These are phyloP conservation scores for Peronosclerospora sorghi DNA, from an alignment of 352 stramenopile species.

Conservation along the genomic window DNA sequence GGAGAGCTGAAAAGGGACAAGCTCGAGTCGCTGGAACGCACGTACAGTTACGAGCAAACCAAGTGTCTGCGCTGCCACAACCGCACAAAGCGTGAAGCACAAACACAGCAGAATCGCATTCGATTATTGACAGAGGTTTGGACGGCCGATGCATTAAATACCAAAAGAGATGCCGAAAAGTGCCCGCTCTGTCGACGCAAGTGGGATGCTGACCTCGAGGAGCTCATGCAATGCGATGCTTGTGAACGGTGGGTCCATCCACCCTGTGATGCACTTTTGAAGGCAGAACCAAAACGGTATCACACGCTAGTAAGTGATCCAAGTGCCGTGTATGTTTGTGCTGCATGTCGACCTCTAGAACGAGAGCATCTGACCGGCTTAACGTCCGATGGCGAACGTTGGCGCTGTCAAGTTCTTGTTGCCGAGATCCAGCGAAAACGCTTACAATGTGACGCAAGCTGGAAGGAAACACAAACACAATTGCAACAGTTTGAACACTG, in stretches of 20 bases:
- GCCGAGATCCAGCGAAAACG: conserved; percentile 63
- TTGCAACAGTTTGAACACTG: conserved; percentile 45
- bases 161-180: conserved; percentile 54
- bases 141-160: conserved; percentile 32
- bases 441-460: conserved; percentile 42
- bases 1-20: conserved; percentile 19
- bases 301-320: conserved; percentile 51
- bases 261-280: conserved; percentile 56
- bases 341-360: conserved; percentile 47
- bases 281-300: conserved; percentile 46
- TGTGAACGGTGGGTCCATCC: conserved; percentile 80
- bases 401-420: conserved; percentile 61
- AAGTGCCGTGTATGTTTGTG: conserved; percentile 66
- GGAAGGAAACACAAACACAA: conserved; percentile 55
- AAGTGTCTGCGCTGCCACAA: conserved; percentile 55
- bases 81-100: conserved; percentile 37
- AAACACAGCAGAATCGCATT: conserved; percentile 34
- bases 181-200: conserved; percentile 67
- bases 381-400: conserved; percentile 24
- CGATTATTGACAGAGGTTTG: conserved; percentile 52
- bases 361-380: conserved; percentile 31
- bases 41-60: conserved; percentile 51
- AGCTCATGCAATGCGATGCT: conserved; percentile 81
- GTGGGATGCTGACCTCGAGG: conserved; percentile 62
- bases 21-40: conserved; percentile 18